Conservation (phyloP, 2,329 filamentous ascomycete genomes). For the Chaetomiaceae sp. region DNA sequence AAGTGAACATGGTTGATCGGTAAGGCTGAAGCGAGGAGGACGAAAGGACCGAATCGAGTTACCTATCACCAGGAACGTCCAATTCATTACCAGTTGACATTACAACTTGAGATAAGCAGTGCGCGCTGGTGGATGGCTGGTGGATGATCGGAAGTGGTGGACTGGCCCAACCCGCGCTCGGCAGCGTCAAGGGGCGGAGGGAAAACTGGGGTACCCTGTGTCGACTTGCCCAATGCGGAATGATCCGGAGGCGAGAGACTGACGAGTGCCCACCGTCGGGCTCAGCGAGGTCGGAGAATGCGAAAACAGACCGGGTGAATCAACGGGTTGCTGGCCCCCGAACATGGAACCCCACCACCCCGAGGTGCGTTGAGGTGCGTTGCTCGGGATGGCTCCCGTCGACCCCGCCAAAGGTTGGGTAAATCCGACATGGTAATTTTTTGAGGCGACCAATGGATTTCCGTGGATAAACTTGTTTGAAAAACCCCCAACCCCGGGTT, state of each 20-base stretch:
- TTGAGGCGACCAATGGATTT: slow-evolving; percentile 18
- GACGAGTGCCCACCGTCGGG: background rate
- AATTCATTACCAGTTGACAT: slow-evolving; percentile 20
- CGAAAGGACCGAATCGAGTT: slow-evolving; percentile 10
- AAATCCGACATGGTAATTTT: slow-evolving; percentile 4
- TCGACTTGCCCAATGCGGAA: slow-evolving; percentile 14
- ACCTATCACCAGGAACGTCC: slow-evolving; percentile 12
- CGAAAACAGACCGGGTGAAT: slow-evolving; percentile 19
- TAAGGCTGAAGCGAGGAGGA: background rate
- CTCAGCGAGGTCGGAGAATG: slow-evolving; percentile 22
- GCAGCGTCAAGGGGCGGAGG: background rate
- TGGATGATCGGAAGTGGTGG: slow-evolving; percentile 5
- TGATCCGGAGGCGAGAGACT: slow-evolving; percentile 12
- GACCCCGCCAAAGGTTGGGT: slow-evolving; percentile 14
- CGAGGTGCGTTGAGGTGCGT: background rate
- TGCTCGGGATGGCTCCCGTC: slow-evolving; percentile 13
- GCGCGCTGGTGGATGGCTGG: background rate
- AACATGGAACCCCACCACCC: background rate
- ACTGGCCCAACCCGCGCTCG: slow-evolving; percentile 3
- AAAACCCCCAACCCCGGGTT: background rate
- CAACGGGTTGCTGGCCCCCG: background rate
- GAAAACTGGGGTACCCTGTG: slow-evolving; percentile 7
- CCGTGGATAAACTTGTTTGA: slow-evolving; percentile 16
- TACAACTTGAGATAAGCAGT: slow-evolving; percentile 17
- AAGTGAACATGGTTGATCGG: background rate